Percentiles rank a stretch among this genome's conserved stretches.
Evolutionary conservation across 352 stramenopile genomes (phyloP).

Genomic region (Phytophthora pinifolia): DNA sequence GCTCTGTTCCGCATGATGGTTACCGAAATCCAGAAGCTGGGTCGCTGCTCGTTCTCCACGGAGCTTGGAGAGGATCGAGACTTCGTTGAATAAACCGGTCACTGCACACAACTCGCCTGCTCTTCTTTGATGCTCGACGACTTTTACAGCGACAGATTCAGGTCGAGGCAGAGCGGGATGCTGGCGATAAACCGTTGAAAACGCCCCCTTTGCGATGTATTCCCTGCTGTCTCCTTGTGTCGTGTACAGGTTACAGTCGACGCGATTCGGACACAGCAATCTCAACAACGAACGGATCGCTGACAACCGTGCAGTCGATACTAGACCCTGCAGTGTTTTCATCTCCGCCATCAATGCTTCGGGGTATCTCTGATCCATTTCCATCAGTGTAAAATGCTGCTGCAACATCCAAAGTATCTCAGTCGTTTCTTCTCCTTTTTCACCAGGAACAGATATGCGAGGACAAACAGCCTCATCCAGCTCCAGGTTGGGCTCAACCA

Average conservation of each 20-base stretch:
- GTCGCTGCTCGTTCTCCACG: slow-evolving; percentile 47
- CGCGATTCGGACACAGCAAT: slow-evolving; percentile 41
- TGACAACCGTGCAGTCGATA: slow-evolving; percentile 27
- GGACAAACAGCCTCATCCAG: slow-evolving; percentile 40
- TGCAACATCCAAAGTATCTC: slow-evolving; percentile 55
- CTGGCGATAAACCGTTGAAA: slow-evolving; percentile 47
- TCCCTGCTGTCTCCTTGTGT: slow-evolving; percentile 11
- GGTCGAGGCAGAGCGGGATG: slow-evolving; percentile 15
- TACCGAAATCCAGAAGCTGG: slow-evolving; percentile 65
- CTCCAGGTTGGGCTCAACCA: slow-evolving; percentile 38
- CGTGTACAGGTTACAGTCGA: slow-evolving; percentile 43
- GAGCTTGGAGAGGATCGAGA: slow-evolving; percentile 48
- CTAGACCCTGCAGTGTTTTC: slow-evolving; percentile 27
- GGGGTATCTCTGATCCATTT: slow-evolving; percentile 21
- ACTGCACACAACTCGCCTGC: slow-evolving; percentile 45
- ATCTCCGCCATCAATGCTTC: slow-evolving; percentile 37
- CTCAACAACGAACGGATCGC: slow-evolving; percentile 37
- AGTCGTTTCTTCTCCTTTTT: not conserved
- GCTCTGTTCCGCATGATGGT: slow-evolving; percentile 33
- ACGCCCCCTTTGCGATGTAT: slow-evolving; percentile 56
- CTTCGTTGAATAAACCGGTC: slow-evolving; percentile 52
- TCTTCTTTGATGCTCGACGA: slow-evolving; percentile 45
- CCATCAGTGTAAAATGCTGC: slow-evolving; percentile 28
- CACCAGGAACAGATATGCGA: slow-evolving; percentile 32
- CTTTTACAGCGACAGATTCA: slow-evolving; percentile 46